A percentile compares a stretch with the other conserved stretches of the same genome.
Conservation (phyloP, 441 rosid species). For the Biscutella laevigata region DNA sequence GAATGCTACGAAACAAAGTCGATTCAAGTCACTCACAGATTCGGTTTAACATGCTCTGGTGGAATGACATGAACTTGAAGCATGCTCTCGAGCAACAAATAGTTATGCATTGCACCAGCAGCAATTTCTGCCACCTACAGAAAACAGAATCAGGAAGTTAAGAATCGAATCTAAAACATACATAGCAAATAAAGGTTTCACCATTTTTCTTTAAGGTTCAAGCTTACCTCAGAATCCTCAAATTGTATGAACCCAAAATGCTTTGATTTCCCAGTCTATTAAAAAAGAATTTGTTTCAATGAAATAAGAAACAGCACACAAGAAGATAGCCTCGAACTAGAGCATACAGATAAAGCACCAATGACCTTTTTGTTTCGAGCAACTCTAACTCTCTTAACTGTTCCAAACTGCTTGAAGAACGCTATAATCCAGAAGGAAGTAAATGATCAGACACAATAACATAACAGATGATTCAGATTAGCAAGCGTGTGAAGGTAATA, state of each 20-base stretch:
- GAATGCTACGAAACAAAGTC: background rate
- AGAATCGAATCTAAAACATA: background rate
- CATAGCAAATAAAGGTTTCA: background rate
- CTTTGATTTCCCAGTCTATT: conserved; percentile 85
- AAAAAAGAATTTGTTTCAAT: background rate
- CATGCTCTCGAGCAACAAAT: conserved; percentile 72
- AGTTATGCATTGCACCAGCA: conserved; percentile 80
- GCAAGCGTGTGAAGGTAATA: background rate
- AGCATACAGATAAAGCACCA: background rate
- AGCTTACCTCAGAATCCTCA: conserved; percentile 64
- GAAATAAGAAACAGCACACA: background rate
- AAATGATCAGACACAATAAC: background rate
- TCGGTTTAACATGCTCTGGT: conserved; percentile 67
- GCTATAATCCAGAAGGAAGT: conserved; percentile 29
- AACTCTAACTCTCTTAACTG: conserved; percentile 66
- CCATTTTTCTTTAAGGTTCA: background rate
- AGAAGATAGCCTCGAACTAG: background rate
- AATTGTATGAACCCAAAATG: conserved; percentile 87
- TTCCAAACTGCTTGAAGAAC: conserved; percentile 79
- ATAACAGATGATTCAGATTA: too few relatives aligned
- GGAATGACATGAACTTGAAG: conserved; percentile 67
- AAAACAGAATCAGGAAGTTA: conserved; percentile 5
- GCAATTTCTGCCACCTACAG: conserved; percentile 82
- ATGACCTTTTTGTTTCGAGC: conserved; percentile 80
- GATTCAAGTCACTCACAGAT: conserved; percentile 42